Base-by-base conservation (phyloP, 2,329 filamentous ascomycete species). In the Leptodontidium sp. region DNA sequence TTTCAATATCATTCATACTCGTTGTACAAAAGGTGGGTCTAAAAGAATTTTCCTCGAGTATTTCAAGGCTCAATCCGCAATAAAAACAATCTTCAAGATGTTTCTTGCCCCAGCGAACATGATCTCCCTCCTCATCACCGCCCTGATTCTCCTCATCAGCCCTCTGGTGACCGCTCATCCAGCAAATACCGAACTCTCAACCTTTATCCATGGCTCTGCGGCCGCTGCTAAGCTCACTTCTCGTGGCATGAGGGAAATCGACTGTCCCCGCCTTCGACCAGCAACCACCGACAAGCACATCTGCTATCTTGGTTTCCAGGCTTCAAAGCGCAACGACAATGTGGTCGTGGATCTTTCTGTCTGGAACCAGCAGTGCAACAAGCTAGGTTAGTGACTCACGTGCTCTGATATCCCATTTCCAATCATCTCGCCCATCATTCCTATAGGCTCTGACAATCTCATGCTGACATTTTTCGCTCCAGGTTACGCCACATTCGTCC, bases 311-410 rank as follows among this genome's bases (percentile, higher is more conserved):
- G 32, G 53, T 4, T 57, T 40, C 2, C 53, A 58, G 15, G 53
- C 53, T n/a, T 1, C 2, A 2, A 58, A 21, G 3, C 29, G 8
- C 9, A 32, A 58, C 6, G 17, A 40, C 3, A 8, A 38, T 17
- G 53, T 58, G 32, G 32, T 58, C 24, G 53, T 58, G 17, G 53
- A 58, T 40, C 32, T 58, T 15, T 58, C 32, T 24, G 53, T 40
- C 6, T 58, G 53, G 53, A 40, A 21, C 5, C 17, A 17, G 4
- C 1, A 21, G 1, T 58, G 32, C 32, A 40, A 38, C 17, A 58
- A 24, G n/a, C 40, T 24, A 11, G 53, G 53, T 58, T 40, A 4
- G 17, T 58, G 1, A 2, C 12, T 24, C 15, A 49, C 11, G 8
- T 8, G 4, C n/a, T 49, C n/a, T 8, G 17, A 21, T 17, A 8